Base-by-base conservation (phyloP, 2,329 filamentous ascomycete species). In the Alternaria conjuncta region DNA sequence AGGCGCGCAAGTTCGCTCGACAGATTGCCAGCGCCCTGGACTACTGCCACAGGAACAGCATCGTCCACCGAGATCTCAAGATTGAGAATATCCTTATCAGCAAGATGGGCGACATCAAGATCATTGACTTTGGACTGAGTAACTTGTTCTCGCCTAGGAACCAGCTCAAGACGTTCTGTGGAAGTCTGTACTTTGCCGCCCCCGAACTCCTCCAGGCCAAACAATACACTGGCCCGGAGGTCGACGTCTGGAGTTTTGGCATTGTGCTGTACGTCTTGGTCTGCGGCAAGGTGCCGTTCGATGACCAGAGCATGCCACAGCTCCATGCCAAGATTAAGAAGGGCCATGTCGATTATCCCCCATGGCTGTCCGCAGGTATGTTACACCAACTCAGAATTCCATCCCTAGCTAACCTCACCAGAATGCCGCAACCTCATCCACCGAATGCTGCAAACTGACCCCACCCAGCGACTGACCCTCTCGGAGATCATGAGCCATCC, bases 31-130 rank as follows among this genome's bases (percentile, higher is more conserved):
- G 95, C 77, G 94, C 96, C 30, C 85, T 99, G 61, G 96, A 99
- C 80, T 99, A 98, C 82, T 97, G 94, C 78, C 96, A 99, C 80
- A 89, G 94, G 65, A 98, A 99, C 84, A 97, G 94, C 81, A 98
- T 99, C 71, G 96, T 98, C 23, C 96, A 99, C 80, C 90, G 96
- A 55, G 96, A 99, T 78, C 83, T 99, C 70, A 99, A 99, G 85
- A 99, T 99, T 71, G 96, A 98, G 81, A 99, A 99, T 78, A 99
- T 99, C 58, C 87, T 99, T 65, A 99, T 99, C 82, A 97, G 94
- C 85, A 98, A 98, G 84, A 97, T 92, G 2, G 96, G 96, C 44
- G 96, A 99, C 78, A 99, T 99, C 82, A 98, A 98, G 79, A 98
- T 99, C 74, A 99, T 99, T 71, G 96, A 99, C 78, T 99, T 99